These are phyloP conservation scores for Ganoderma multipileum DNA, from an alignment of 1,284 basidiomycete species.

Conservation along the genomic window DNA sequence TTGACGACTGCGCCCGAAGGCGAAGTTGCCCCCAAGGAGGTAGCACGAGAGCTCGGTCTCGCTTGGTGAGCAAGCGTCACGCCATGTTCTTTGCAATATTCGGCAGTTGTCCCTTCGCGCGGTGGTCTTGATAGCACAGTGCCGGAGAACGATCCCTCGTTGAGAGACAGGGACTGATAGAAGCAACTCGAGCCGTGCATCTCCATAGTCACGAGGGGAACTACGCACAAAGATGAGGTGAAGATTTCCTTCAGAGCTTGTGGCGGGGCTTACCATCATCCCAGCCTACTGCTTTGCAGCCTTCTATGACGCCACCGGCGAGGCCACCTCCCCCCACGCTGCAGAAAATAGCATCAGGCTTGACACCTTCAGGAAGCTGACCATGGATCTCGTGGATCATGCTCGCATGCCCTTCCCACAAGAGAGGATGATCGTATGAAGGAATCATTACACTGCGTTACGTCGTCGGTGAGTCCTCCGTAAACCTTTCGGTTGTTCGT, in stretches of 20 bases:
- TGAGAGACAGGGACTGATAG: conserved; percentile 71
- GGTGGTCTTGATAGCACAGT: conserved; percentile 14
- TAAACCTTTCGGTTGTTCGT: not conserved
- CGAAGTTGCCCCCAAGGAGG: conserved; percentile 73
- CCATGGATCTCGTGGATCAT: conserved; percentile 67
- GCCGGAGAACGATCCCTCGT: conserved; percentile 46
- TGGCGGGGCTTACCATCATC: conserved; percentile 54
- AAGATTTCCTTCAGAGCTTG: not conserved
- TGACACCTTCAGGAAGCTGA: conserved; percentile 51
- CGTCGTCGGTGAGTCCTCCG: not conserved
- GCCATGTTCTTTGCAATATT: conserved; percentile 47
- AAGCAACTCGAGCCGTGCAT: conserved; percentile 78
- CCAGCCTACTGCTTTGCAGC: conserved; percentile 68
- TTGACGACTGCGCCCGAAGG: conserved; percentile 65
- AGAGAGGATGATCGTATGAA: conserved; percentile 67
- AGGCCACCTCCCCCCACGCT: conserved; percentile 79
- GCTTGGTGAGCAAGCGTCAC: conserved; percentile 63
- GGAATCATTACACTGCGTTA: conserved; percentile 65
- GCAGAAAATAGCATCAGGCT: conserved; percentile 77
- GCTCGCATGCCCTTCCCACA: conserved; percentile 79
- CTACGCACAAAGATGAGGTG: conserved; percentile 42
- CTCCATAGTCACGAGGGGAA: conserved; percentile 69
- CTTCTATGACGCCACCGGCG: conserved; percentile 69
- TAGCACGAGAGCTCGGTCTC: conserved; percentile 66
- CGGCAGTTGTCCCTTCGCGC: conserved; percentile 41